Conservation (phyloP, 2,329 filamentous ascomycete genomes). For the Fusarium penzigii region DNA sequence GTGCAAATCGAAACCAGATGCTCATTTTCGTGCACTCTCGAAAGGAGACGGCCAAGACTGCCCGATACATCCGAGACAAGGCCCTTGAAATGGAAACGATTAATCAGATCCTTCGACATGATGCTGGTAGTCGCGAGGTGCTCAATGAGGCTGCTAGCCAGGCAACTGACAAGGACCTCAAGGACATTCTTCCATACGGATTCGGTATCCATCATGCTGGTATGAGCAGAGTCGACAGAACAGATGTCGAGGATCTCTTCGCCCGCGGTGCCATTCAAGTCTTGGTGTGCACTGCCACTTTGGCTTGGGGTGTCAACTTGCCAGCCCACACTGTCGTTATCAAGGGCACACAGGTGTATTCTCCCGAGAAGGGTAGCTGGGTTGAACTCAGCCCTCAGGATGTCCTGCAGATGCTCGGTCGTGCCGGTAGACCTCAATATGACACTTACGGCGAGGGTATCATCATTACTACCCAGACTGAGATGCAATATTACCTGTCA, state of each 20-base stretch:
- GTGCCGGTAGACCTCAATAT: conserved; percentile 93
- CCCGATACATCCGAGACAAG: conserved; percentile 93
- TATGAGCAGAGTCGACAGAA: conserved; percentile 93
- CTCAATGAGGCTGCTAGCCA: conserved; percentile 80
- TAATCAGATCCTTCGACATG: conserved; percentile 88
- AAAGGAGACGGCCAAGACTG: conserved; percentile 98
- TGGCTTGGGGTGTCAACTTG: conserved; percentile 98
- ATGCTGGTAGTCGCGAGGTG: conserved; percentile 88
- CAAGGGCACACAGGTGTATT: conserved; percentile 97
- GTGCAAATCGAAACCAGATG: conserved; percentile 93
- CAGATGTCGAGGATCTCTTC: conserved; percentile 93
- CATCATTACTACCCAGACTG: conserved; percentile 92
- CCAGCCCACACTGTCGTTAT: conserved; percentile 98
- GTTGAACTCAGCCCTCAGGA: conserved; percentile 97
- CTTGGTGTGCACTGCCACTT: conserved; percentile 93
- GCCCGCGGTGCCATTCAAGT: conserved; percentile 90
- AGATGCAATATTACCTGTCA: conserved; percentile 97
- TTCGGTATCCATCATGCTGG: conserved; percentile 98
- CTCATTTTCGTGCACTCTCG: conserved; percentile 97
- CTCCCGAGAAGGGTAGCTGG: conserved; percentile 97
- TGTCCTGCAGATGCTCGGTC: conserved; percentile 97
- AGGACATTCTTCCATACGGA: conserved; percentile 92
- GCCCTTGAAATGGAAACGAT: conserved; percentile 97
- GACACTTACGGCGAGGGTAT: conserved; percentile 98
- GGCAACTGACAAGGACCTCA: conserved; percentile 83